Evolutionary conservation across 345 rosid species (phyloP).

Genomic region (Eucalyptus curtisii): DNA sequence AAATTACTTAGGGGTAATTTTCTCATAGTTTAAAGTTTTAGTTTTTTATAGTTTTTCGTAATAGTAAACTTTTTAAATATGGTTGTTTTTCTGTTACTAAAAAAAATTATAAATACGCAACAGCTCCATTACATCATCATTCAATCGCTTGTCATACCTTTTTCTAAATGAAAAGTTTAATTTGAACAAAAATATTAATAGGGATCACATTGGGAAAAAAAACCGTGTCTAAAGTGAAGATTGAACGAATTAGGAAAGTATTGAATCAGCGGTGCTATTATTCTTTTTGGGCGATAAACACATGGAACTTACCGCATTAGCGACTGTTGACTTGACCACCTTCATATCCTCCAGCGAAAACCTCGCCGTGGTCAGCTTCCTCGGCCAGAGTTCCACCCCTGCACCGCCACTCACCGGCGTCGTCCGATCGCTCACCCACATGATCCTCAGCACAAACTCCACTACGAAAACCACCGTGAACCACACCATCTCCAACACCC

Average conservation of each 20-base stretch:
- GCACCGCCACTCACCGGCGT: slow-evolving; percentile 37
- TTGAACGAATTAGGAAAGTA: not conserved
- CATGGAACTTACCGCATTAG: slow-evolving; percentile 22
- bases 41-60: no score
- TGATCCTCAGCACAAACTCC: slow-evolving; percentile 18
- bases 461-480: slow-evolving; percentile 15
- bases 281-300: not conserved
- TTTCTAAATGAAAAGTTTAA: no score
- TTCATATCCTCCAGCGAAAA: slow-evolving; percentile 47
- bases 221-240: not conserved
- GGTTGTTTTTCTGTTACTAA: no score
- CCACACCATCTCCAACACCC: slow-evolving; percentile 12
- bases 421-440: slow-evolving; percentile 24
- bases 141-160: no score
- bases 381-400: slow-evolving; percentile 62
- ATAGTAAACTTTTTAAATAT: no score
- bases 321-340: slow-evolving; percentile 23
- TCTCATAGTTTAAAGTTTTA: no score
- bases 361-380: slow-evolving; percentile 41
- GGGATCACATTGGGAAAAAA: no score
- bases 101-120: no score
- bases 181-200: no score
- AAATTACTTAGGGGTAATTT: no score
- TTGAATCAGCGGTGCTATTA: not conserved
- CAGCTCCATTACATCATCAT: not conserved